Evolutionary conservation across 768 basidiomycete species (phyloP).

Genomic region (Kwoniella europaea): DNA sequence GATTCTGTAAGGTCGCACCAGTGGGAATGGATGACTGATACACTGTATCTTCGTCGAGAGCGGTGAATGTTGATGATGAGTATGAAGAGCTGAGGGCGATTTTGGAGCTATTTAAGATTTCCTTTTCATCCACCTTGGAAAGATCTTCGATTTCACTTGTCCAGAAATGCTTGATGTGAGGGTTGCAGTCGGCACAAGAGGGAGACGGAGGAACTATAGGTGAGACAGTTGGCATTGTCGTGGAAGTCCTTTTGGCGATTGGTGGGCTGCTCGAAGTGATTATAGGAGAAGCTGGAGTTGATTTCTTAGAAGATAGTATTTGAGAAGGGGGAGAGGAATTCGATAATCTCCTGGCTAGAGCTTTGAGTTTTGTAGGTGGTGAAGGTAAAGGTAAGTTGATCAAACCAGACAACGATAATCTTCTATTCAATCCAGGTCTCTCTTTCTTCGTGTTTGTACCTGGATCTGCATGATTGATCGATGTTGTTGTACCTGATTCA

Average conservation of each 20-base stretch:
- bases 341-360: conserved; percentile 10
- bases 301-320: conserved; percentile 3
- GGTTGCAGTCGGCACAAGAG: background rate
- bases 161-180: conserved; percentile 2
- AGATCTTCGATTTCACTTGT: background rate
- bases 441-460: background rate
- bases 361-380: conserved; percentile 17
- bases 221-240: conserved; percentile 12
- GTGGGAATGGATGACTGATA: background rate
- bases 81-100: conserved; percentile 5
- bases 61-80: background rate
- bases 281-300: conserved; percentile 11
- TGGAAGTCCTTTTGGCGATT: conserved; percentile 1
- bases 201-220: conserved; percentile 19
- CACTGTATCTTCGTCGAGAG: conserved; percentile 14
- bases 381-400: conserved; percentile 6
- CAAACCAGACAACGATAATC: conserved; percentile 12
- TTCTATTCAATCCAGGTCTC: background rate
- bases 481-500: conserved; percentile 2
- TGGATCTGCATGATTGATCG: background rate
- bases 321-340: conserved; percentile 13
- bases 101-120: background rate
- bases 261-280: conserved; percentile 12
- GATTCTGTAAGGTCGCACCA: background rate
- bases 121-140: background rate